Evolutionary conservation across 805 yeast genomes (phyloP), one percentile per base, ranked within the genome.

Genomic region (Kuraishia floccosa): DNA sequence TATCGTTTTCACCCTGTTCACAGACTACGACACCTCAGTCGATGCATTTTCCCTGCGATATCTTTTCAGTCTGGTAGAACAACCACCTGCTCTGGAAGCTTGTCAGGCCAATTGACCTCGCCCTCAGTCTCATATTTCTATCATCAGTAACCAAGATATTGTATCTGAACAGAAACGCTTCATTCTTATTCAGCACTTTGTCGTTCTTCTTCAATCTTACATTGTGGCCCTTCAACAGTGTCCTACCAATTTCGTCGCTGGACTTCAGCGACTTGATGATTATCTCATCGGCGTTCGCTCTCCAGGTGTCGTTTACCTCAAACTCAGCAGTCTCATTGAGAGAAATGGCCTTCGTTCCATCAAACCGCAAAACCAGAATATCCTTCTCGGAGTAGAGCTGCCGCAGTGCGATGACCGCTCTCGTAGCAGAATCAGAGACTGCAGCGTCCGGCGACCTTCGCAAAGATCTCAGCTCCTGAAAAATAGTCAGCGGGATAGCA

Each of bases 361-460:
- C 79, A 41, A 76, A 75, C 42, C 83, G 60, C 35, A 77, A 52
- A 2, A 85, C 80, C 21, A 72, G 36, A 24, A 78, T 59, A 30
- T 65, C 67, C 29, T 63, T 59, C 27, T 76, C 74, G 13, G 63
- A 47, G 40, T 72, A 75, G 31, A 81, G 54, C 43, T 78, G 86
- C 37, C 87, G 60, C 25, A 79, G 65, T 5, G 80, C 76, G 4
- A 81, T 76, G 5, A 81, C 86, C 1, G 86, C 81, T 31, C 93
- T 56, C 0, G 89, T 79, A 0, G 89, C 89, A 2, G 86, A 78
- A 47, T 81, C 91, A 2, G 84, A 72, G 13, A 81, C 75, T 4
- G 78, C 69, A 2, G 76, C 76, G 47, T 81, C 91, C 12, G 72
- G 68, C 1, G 84, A 75, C 41, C 79, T 70, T 36, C 89, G 56